Base-by-base conservation (phyloP, 768 basidiomycete species). In the Sarcomyxa edulis region DNA sequence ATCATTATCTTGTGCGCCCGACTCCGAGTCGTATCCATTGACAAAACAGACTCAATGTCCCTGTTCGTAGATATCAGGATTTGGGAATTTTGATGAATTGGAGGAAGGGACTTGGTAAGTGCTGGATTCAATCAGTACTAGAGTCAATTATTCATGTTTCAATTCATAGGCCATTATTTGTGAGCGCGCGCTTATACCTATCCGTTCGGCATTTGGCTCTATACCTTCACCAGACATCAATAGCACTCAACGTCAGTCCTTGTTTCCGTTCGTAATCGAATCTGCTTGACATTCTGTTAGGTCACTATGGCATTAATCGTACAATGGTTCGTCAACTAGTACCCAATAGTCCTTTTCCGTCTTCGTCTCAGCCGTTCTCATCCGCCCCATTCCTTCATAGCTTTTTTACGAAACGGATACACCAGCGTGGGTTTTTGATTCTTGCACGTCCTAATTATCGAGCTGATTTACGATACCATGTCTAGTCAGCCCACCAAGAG, bases 81-180 rank as follows among this genome's bases (percentile, higher is more conserved):
- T 63, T 39, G 58, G 57, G 11, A 49, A 64, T 31, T 40, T 42
- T 7, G 32, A 7, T 18, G 42, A 52, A 1, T 56, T 69, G 2
- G 47, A 37, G 18, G 44, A 56, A 30, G 71, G 70, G 29, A 62
- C 48, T 24, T 70, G 68, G 69, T 71, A 40, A 22, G 64, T 48
- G 23, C 22, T 36, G 37, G 15, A 18, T 22, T 11, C 7, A 25
- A 6, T 19, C 5, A 15, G 1, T 21, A 23, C 19, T 23, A 27
- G n/a, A n/a, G n/a, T n/a, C n/a, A n/a, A n/a, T n/a, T n/a, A n/a
- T n/a, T n/a, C n/a, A n/a, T n/a, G n/a, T n/a, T n/a, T n/a, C n/a
- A n/a, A n/a, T n/a, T n/a, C n/a, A n/a, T n/a, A n/a, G 65, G 62
- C 61, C 64, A 20, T 37, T 66, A 49, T 62, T 56, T 51, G 65